A percentile compares a stretch with the other conserved stretches of the same genome.
These are phyloP conservation scores for Ophiocordyceps australis DNA, from an alignment of 2,329 filamentous ascomycete species.

Conservation along the genomic window DNA sequence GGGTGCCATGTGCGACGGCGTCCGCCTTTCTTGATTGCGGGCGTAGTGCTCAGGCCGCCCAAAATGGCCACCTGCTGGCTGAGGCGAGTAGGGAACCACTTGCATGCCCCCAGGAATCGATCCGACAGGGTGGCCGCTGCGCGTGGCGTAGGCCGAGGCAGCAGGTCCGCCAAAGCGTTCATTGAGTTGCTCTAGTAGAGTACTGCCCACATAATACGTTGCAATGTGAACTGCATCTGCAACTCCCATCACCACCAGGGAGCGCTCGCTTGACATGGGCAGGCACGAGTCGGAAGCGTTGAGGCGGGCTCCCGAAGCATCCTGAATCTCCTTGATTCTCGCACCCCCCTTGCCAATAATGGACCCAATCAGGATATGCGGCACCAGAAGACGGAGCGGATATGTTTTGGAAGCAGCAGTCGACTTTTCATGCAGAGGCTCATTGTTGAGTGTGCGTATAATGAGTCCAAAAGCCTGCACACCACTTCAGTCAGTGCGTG, in stretches of 20 bases:
- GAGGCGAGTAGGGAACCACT: conserved; percentile 93
- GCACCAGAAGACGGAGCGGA: conserved; percentile 83
- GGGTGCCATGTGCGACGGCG: conserved; percentile 52
- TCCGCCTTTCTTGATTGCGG: conserved; percentile 53
- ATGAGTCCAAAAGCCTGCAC: conserved; percentile 84
- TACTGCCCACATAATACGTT: conserved; percentile 96
- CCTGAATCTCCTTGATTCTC: conserved; percentile 94
- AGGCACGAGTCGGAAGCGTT: conserved; percentile 94
- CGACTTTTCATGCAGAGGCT: conserved; percentile 73
- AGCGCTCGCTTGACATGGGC: conserved; percentile 87
- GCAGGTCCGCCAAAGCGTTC: conserved; percentile 92
- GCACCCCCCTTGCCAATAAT: conserved; percentile 97
- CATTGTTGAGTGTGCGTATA: conserved; percentile 94
- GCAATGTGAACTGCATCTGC: conserved; percentile 97
- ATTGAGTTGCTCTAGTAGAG: conserved; percentile 91
- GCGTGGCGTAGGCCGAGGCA: conserved; percentile 92
- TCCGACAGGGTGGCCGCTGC: conserved; percentile 81
- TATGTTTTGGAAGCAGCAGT: conserved; percentile 94
- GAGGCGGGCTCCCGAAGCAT: conserved; percentile 85
- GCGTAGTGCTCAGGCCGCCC: conserved; percentile 75
- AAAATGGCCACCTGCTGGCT: conserved; percentile 82
- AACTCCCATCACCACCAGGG: conserved; percentile 93
- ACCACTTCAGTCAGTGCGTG: too few species aligned
- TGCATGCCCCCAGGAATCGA: conserved; percentile 96
- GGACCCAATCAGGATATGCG: conserved; percentile 92